A percentile compares a stretch with the other conserved stretches of the same genome.
These are phyloP conservation scores for Alternaria sp. DNA, from an alignment of 2,329 filamentous ascomycete genomes.

Conservation along the genomic window DNA sequence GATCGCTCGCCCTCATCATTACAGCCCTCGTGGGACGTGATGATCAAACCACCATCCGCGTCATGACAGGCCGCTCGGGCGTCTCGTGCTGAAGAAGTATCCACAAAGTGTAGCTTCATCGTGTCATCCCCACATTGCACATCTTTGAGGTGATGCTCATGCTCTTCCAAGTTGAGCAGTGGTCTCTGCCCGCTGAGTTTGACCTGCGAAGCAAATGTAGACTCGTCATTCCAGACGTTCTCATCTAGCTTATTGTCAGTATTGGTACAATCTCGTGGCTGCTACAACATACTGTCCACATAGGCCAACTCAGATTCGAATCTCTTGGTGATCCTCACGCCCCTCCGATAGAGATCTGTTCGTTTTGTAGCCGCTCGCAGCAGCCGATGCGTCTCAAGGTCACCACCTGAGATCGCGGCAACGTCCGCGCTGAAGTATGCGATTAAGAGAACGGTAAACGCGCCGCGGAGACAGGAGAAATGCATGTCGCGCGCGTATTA, in stretches of 20 bases:
- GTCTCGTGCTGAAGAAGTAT: conserved; percentile 30
- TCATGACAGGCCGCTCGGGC: conserved; percentile 33
- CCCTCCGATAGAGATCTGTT: conserved; percentile 32
- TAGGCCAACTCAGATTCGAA: conserved; percentile 42
- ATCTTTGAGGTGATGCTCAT: conserved; percentile 42
- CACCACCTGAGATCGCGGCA: conserved; percentile 5
- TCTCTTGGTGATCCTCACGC: conserved; percentile 31
- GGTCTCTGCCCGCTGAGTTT: conserved; percentile 40
- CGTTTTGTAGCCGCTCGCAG: conserved; percentile 42
- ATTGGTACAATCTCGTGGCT: not conserved
- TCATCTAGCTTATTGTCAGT: conserved; percentile 23
- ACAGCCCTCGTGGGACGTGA: conserved; percentile 47
- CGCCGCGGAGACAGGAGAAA: conserved; percentile 15
- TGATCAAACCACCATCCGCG: conserved; percentile 35
- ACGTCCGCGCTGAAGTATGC: conserved; percentile 21
- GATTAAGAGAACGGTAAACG: conserved; percentile 19
- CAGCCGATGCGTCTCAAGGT: conserved; percentile 22
- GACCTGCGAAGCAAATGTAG: conserved; percentile 45
- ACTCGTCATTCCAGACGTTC: conserved; percentile 27
- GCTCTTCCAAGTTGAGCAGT: conserved; percentile 45
- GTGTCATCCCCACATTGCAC: conserved; percentile 34
- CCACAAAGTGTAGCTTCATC: conserved; percentile 41
- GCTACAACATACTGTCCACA: conserved; percentile 35
- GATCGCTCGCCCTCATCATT: conserved; percentile 46
- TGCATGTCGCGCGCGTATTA: conserved; percentile 14